These are phyloP conservation scores for Setaria italica DNA, from an alignment of 202 grass and related monocot species.

Conservation along the genomic window DNA sequence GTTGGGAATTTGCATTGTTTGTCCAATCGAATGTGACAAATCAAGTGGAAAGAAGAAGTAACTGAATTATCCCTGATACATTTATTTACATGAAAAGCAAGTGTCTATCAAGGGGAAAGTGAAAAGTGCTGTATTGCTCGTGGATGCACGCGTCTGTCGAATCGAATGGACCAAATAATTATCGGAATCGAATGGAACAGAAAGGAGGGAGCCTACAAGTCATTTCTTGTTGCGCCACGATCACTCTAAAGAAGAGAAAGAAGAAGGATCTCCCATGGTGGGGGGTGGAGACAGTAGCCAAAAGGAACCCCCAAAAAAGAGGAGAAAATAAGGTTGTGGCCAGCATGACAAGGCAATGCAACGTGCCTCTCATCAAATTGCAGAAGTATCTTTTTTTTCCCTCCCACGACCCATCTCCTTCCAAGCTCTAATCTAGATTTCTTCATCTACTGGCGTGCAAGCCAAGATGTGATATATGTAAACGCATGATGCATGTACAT, in stretches of 20 bases:
- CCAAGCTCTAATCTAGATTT: conserved; percentile 30
- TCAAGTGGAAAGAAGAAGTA: neutral
- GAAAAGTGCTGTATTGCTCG: conserved; percentile 8
- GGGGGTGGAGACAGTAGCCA: neutral
- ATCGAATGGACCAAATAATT: conserved; percentile 20
- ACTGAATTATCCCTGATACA: neutral
- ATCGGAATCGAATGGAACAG: conserved; percentile 6
- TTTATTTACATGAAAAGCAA: neutral
- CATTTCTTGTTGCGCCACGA: conserved; percentile 27
- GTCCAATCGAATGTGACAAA: neutral
- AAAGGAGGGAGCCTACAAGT: conserved; percentile 10
- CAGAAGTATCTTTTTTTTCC: neutral
- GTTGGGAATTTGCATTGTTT: neutral
- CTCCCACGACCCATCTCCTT: neutral
- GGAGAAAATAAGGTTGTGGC: conserved; percentile 2
- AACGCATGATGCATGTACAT: conserved; percentile 38
- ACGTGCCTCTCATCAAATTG: conserved; percentile 3
- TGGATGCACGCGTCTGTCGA: neutral
- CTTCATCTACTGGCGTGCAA: conserved; percentile 45
- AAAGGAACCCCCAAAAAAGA: neutral
- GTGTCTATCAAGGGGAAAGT: neutral
- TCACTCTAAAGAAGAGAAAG: neutral
- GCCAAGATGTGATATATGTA: conserved; percentile 28
- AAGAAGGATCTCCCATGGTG: neutral
- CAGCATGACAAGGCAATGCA: conserved; percentile 35